Evolutionary conservation across 306 rosid species (phyloP).

Genomic region (Dalbergia oliveri): DNA sequence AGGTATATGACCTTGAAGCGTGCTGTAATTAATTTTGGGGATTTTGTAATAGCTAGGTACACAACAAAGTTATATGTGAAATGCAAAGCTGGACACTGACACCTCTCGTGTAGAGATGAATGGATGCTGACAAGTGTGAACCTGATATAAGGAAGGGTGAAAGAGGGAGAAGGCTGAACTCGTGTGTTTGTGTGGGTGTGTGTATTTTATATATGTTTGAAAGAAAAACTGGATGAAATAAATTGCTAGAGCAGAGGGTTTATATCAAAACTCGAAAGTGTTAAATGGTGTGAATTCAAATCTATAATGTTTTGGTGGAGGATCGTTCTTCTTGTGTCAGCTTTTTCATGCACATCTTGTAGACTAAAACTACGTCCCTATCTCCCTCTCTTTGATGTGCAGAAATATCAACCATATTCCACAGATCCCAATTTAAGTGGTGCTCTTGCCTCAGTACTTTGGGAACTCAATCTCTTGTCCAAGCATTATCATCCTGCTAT

Average conservation of each 20-base stretch:
- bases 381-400: too few species aligned
- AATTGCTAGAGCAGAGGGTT: slow-evolving; percentile 2
- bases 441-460: slow-evolving; percentile 94
- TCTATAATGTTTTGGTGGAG: slow-evolving; percentile 9
- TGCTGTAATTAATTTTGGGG: slow-evolving; percentile 9
- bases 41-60: neutral
- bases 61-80: neutral
- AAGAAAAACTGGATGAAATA: slow-evolving; percentile 20
- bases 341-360: slow-evolving; percentile 2
- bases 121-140: slow-evolving; percentile 6
- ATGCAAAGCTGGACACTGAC: neutral
- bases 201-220: neutral
- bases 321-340: neutral
- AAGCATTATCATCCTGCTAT: slow-evolving; percentile 85
- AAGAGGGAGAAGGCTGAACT: neutral
- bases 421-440: slow-evolving; percentile 84
- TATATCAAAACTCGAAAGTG: neutral
- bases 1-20: neutral
- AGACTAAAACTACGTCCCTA: neutral
- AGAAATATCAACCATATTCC: slow-evolving; percentile 44
- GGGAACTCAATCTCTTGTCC: slow-evolving; percentile 89
- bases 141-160: neutral
- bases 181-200: too few species aligned
- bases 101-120: neutral
- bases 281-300: slow-evolving; percentile 1